Conservation (phyloP, 1,284 basidiomycete species). For the Schizophyllum amplum region DNA sequence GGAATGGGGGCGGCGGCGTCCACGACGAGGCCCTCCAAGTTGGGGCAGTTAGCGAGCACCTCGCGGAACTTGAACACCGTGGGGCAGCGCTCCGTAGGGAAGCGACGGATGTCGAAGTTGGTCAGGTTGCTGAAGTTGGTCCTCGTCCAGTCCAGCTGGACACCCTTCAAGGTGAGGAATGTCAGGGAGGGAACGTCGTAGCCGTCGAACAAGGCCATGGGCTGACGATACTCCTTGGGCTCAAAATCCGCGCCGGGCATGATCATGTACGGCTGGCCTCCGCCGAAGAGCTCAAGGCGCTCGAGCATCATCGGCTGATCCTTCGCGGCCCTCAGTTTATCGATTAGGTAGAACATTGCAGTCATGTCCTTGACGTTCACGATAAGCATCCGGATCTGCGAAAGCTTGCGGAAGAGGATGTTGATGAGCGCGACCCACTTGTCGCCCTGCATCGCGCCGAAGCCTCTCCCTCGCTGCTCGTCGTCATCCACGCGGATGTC, state of each 20-base stretch:
- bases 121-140: slow-evolving; percentile 41
- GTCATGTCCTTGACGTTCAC: slow-evolving; percentile 45
- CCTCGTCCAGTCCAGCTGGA: slow-evolving; percentile 46
- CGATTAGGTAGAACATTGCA: slow-evolving; percentile 37
- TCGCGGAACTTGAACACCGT: slow-evolving; percentile 37
- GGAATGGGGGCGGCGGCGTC: slow-evolving; percentile 47
- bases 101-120: slow-evolving; percentile 51
- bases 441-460: slow-evolving; percentile 25
- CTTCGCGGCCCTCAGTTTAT: slow-evolving; percentile 32
- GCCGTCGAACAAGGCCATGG: slow-evolving; percentile 40
- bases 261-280: slow-evolving; percentile 35
- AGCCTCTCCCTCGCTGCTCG: slow-evolving; percentile 7
- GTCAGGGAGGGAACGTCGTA: slow-evolving; percentile 29
- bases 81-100: slow-evolving; percentile 42
- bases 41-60: slow-evolving; percentile 40
- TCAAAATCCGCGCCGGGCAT: slow-evolving; percentile 19
- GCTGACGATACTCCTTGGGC: slow-evolving; percentile 23
- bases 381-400: slow-evolving; percentile 47
- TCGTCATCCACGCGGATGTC: slow-evolving; percentile 41
- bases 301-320: slow-evolving; percentile 32
- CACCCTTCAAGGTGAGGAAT: slow-evolving; percentile 43
- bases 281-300: slow-evolving; percentile 52
- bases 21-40: slow-evolving; percentile 42
- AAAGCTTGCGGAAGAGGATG: slow-evolving; percentile 37
- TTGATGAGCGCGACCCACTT: slow-evolving; percentile 39